Evolutionary conservation across 208 protist species (phyloP).

Genomic region (Crithidia acanthocephali): DNA sequence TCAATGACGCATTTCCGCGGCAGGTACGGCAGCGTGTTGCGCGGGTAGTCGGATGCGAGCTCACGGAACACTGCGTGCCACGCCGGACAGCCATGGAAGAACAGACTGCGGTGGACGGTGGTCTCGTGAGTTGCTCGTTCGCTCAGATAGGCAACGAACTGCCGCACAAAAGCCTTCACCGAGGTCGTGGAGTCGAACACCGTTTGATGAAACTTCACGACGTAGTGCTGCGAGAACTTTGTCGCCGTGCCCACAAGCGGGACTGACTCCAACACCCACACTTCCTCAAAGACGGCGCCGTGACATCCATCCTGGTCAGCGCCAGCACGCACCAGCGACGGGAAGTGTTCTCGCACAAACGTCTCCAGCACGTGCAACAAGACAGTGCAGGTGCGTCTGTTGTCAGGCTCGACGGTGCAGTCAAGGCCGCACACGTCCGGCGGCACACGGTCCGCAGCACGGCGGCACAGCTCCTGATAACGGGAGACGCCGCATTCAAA

Average conservation of each 20-base stretch:
- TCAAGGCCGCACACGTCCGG: conserved; percentile 45
- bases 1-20: conserved; percentile 77
- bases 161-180: conserved; percentile 60
- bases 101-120: conserved; percentile 60
- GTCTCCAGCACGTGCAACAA: conserved; percentile 49
- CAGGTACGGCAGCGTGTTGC: conserved; percentile 51
- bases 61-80: conserved; percentile 19
- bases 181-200: conserved; percentile 56
- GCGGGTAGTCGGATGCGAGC: conserved; percentile 22
- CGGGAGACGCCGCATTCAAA: conserved; percentile 18
- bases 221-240: conserved; percentile 90
- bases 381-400: conserved; percentile 36
- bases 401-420: conserved; percentile 53
- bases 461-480: conserved; percentile 24
- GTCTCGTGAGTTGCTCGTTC: conserved; percentile 8
- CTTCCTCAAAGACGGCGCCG: conserved; percentile 28
- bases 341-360: conserved; percentile 48
- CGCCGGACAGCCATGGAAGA: conserved; percentile 69
- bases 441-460: conserved; percentile 14
- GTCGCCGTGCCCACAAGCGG: conserved; percentile 14
- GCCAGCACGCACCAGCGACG: conserved; percentile 20
- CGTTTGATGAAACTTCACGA: conserved; percentile 57
- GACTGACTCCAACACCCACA: conserved; percentile 59
- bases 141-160: conserved; percentile 67
- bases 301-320: neutral